A percentile compares a stretch with the other conserved stretches of the same genome.
Evolutionary conservation across 2,329 filamentous ascomycete genomes (phyloP).

Genomic region (Monilinia fructigena): DNA sequence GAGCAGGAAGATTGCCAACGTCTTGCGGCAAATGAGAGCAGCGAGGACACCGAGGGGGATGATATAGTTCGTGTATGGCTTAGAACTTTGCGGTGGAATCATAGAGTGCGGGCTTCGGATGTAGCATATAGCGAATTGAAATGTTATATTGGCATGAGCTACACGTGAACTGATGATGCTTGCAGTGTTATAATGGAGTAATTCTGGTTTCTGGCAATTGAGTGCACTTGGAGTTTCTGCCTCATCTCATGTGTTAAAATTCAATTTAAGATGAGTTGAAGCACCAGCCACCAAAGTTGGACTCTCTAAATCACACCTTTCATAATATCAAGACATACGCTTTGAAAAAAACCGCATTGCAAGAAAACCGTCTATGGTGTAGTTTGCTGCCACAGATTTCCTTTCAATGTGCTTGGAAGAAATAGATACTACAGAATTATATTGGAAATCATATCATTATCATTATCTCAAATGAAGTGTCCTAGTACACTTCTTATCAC

Average conservation of each 20-base stretch:
- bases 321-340: no score
- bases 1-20: slow-evolving; percentile 8
- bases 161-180: neutral
- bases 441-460: neutral
- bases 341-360: no score
- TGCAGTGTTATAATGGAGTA: neutral
- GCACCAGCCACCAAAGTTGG: no score
- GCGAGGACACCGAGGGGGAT: slow-evolving; percentile 7
- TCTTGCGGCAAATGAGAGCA: slow-evolving; percentile 6
- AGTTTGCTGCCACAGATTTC: no score
- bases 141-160: neutral
- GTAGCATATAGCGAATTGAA: neutral
- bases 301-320: no score
- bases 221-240: no score
- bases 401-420: no score
- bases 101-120: neutral
- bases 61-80: neutral
- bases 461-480: slow-evolving; percentile 7
- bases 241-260: no score
- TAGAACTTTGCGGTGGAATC: rapidly evolving
- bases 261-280: no score
- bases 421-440: no score
- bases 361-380: no score
- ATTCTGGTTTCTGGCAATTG: no score
- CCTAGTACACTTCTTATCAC: neutral